Conservation (phyloP, 306 rosid genomes). For the Glycine latifolia region DNA sequence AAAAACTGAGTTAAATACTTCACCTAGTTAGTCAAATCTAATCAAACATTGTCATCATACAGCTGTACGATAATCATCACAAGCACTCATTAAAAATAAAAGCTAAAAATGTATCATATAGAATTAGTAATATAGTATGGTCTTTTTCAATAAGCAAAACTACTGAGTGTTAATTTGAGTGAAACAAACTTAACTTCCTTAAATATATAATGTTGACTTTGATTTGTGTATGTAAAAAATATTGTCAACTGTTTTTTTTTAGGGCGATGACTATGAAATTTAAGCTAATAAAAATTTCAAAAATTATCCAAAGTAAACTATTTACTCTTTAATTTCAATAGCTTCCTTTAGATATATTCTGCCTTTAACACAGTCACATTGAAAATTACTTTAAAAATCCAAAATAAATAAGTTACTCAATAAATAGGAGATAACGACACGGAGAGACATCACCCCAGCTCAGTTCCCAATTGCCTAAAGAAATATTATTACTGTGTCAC, state of each 20-base stretch:
- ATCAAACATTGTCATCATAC: slow-evolving; percentile 35
- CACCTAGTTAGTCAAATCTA: slow-evolving; percentile 23
- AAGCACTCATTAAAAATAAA: slow-evolving; percentile 21
- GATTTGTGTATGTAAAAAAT: background rate
- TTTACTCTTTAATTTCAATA: too few species aligned
- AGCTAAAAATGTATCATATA: background rate
- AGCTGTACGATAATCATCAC: slow-evolving; percentile 43
- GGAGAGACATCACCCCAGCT: too few species aligned
- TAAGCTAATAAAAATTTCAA: background rate
- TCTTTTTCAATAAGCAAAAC: slow-evolving; percentile 20
- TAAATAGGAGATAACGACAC: too few species aligned
- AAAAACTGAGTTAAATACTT: background rate
- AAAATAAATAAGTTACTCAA: too few species aligned
- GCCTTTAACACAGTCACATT: too few species aligned
- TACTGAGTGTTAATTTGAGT: background rate
- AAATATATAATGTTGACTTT: background rate
- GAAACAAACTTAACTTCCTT: background rate
- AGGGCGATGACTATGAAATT: background rate
- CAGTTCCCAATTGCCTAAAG: background rate
- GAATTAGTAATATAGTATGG: background rate
- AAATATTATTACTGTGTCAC: background rate
- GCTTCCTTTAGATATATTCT: too few species aligned
- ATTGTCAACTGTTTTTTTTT: background rate
- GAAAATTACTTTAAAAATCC: too few species aligned
- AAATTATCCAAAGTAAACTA: too few species aligned